Base-by-base conservation (phyloP, 352 stramenopile species). In the Phytophthora citricola region DNA sequence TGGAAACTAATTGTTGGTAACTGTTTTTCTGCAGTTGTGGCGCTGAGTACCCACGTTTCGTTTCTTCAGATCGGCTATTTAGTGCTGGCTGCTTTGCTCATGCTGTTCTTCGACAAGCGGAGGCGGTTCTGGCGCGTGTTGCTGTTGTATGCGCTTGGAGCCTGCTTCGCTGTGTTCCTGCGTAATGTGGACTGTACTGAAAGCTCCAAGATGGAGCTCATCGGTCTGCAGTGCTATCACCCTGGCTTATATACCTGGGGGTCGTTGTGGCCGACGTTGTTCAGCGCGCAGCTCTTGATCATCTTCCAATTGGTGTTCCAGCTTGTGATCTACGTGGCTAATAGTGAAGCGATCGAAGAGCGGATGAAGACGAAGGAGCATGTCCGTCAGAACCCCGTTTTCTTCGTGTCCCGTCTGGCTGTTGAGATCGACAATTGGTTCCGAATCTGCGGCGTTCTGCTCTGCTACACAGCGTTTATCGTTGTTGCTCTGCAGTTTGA, bases 41-140 rank as follows among this genome's bases (percentile, higher is more conserved):
- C 85, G 1, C 62, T 96, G 24, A 96, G 88, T 55, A 94, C 88
- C 5, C 69, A 79, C 5, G 86, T 93, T 3, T 94, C 85, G 2
- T 87, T 96, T 43, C 77, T 96, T 41, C 88, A 96, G 66, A 90
- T 91, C 29, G 88, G 88, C 12, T 96, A 93, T 26, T 62, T 96
- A 17, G 73, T 92, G n/a, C 63, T 96, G 8, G 86, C 88, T 24
- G 86, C 89, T 34, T 41, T 92, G 12, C 65, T 93, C 2, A 93
- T 94, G 65, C 57, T 96, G 9, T 94, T 94, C 75, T 92, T 93
- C 46, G 80, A 93, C 40, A 79, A 92, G 47, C 79, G 86, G 7
- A 73, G 86, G 6, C 79, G 79, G 0, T 86, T 96, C 10, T 96
- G 88, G 88, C 76, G 88, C n/a, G 63, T 92, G 3, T 57, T 96